Percentiles rank a stretch among this genome's conserved stretches.
phyloP scores from a whole-genome alignment of 805 yeast genomes.

The Metschnikowia gruessii region DNA sequence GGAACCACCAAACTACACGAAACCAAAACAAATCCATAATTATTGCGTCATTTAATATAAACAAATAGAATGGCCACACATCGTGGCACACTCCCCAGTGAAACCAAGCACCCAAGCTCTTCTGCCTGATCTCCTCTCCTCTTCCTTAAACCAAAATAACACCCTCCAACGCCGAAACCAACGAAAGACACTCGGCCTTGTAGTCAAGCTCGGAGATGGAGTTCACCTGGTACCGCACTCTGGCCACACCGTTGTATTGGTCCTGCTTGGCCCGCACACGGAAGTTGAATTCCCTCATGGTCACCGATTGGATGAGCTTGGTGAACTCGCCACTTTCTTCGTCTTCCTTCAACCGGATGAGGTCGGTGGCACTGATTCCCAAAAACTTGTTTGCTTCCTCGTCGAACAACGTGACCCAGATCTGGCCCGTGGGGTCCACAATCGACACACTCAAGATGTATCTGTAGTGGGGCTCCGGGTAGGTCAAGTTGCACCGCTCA shows the following conservation, averaged over 20 bases:
- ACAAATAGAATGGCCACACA: background rate
- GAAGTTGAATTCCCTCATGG: slow-evolving; percentile 69
- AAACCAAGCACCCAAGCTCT: background rate
- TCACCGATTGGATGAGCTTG: slow-evolving; percentile 44
- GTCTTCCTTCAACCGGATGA: slow-evolving; percentile 40
- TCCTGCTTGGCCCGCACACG: slow-evolving; percentile 82
- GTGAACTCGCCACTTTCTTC: slow-evolving; percentile 45
- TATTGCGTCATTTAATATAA: background rate
- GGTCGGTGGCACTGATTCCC: slow-evolving; percentile 62
- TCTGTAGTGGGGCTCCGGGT: slow-evolving; percentile 69
- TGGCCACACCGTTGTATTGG: slow-evolving; percentile 70
- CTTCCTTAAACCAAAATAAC: slow-evolving; percentile 7
- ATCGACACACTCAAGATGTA: slow-evolving; percentile 74
- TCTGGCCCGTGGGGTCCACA: slow-evolving; percentile 77
- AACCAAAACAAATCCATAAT: background rate
- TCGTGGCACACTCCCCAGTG: background rate
- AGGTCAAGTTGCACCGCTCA: slow-evolving; percentile 79
- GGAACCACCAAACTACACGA: too few relatives aligned
- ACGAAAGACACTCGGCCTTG: slow-evolving; percentile 56
- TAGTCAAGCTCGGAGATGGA: slow-evolving; percentile 53
- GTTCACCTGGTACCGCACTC: slow-evolving; percentile 71
- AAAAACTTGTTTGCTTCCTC: slow-evolving; percentile 72
- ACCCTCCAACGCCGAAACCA: slow-evolving; percentile 42
- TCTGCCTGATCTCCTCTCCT: background rate
- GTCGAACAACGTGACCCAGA: slow-evolving; percentile 87